Evolutionary conservation across 768 basidiomycete species (phyloP).

Genomic region (Lentinula detonsa): DNA sequence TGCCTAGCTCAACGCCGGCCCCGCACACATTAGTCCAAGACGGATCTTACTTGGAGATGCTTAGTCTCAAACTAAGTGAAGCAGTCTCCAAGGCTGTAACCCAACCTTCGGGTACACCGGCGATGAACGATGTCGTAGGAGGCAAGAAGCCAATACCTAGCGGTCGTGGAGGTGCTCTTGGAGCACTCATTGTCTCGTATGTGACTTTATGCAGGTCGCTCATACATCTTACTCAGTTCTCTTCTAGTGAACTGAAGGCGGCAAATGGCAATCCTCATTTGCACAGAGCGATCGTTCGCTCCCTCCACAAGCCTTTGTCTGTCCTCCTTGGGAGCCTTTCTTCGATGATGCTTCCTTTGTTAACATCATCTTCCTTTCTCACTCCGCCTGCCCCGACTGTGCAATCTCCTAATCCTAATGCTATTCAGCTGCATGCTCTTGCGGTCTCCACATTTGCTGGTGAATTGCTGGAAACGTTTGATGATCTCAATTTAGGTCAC

Average conservation of each 20-base stretch:
- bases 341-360: constrained; percentile 55
- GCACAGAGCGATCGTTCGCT: constrained; percentile 63
- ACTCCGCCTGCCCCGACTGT: constrained; percentile 42
- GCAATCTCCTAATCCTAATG: constrained; percentile 48
- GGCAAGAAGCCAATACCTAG: constrained; percentile 71
- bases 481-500: constrained; percentile 55
- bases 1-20: constrained; percentile 28
- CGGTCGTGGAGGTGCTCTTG: constrained; percentile 64
- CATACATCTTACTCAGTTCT: constrained; percentile 10
- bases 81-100: constrained; percentile 72
- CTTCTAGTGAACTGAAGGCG: constrained; percentile 60
- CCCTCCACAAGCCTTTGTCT: constrained; percentile 71
- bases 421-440: constrained; percentile 68
- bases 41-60: constrained; percentile 73
- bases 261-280: constrained; percentile 59
- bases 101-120: constrained; percentile 52
- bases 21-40: constrained; percentile 53
- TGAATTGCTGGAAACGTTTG: constrained; percentile 67
- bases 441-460: constrained; percentile 65
- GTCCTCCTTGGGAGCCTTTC: constrained; percentile 69
- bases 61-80: constrained; percentile 74
- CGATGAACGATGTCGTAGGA: constrained; percentile 44
- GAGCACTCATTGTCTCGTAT: constrained; percentile 65
- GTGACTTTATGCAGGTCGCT: constrained; percentile 21
- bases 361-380: constrained; percentile 61